phyloP scores from a whole-genome alignment of 73 alveolate species.

The Paramecium sonneborni region DNA sequence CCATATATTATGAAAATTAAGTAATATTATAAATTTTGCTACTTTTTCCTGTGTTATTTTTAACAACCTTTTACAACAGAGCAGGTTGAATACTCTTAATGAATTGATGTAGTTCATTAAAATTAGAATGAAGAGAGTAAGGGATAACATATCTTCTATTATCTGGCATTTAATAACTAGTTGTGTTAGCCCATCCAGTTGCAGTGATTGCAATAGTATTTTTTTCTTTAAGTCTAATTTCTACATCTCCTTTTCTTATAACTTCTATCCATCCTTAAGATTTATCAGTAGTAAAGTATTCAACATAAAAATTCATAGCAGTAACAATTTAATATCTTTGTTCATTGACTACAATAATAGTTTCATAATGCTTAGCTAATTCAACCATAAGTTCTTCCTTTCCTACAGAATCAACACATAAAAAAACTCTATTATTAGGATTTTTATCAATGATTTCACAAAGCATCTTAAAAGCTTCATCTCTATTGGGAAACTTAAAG shows the following conservation, averaged over 20 bases:
- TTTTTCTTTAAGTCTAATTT: constrained; percentile 20
- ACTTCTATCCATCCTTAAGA: constrained; percentile 63
- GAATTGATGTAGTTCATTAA: constrained; percentile 41
- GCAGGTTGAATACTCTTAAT: constrained; percentile 62
- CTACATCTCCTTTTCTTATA: constrained; percentile 52
- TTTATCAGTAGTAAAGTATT: constrained; percentile 39
- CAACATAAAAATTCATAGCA: constrained; percentile 29
- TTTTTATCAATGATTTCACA: constrained; percentile 61
- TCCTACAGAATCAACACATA: constrained; percentile 68
- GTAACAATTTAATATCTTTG: constrained; percentile 41
- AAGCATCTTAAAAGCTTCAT: constrained; percentile 62
- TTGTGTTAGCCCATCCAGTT: constrained; percentile 61
- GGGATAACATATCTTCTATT: constrained; percentile 57
- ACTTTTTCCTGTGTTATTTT: background rate
- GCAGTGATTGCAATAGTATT: constrained; percentile 48
- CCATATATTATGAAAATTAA: constrained; percentile 21
- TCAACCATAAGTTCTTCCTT: constrained; percentile 65
- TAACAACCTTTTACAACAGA: constrained; percentile 50
- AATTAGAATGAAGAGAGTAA: constrained; percentile 28
- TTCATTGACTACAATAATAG: constrained; percentile 66
- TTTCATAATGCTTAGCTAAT: constrained; percentile 59
- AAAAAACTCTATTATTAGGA: constrained; percentile 55
- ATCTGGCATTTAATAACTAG: constrained; percentile 59
- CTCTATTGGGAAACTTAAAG: constrained; percentile 66
- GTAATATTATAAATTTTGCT: background rate